Evolutionary conservation across 148 eudicot species (phyloP).

Genomic region (Euryodendron excelsum): DNA sequence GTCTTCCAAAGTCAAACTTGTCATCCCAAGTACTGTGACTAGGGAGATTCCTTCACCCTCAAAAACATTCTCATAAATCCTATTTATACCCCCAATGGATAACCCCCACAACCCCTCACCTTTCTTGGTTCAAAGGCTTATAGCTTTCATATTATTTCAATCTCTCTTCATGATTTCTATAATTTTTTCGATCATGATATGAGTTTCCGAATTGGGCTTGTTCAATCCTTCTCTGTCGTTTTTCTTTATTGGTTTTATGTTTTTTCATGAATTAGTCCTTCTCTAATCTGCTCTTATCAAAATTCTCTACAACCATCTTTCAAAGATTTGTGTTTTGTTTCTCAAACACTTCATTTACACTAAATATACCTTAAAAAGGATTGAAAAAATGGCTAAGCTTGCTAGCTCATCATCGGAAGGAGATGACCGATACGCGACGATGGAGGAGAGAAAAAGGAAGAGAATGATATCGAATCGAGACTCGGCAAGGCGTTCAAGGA

Average conservation of each 20-base stretch:
- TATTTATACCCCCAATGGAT: constrained; percentile 5
- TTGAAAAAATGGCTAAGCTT: constrained; percentile 28
- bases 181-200: constrained; percentile 13
- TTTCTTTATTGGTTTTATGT: constrained; percentile 79
- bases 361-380: not conserved
- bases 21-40: not conserved
- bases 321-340: not conserved
- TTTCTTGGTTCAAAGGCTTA: too few relatives aligned
- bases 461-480: constrained; percentile 76
- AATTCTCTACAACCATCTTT: not conserved
- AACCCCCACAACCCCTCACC: not conserved
- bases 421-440: not conserved
- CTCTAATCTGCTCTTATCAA: not conserved
- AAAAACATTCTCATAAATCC: not conserved
- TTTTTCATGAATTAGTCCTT: constrained; percentile 37
- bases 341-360: not conserved
- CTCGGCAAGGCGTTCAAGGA: constrained; percentile 73
- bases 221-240: constrained; percentile 72
- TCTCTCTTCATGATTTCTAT: too few relatives aligned
- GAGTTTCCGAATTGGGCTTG: constrained; percentile 35
- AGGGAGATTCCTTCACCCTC: not conserved
- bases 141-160: not conserved
- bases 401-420: constrained; percentile 45
- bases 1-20: constrained; percentile 4
- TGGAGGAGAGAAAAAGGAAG: constrained; percentile 64